Evolutionary conservation across 2,329 filamentous ascomycete species (phyloP), one percentile per base, ranked within the genome.

Genomic region (Phaeoacremonium minimum): DNA sequence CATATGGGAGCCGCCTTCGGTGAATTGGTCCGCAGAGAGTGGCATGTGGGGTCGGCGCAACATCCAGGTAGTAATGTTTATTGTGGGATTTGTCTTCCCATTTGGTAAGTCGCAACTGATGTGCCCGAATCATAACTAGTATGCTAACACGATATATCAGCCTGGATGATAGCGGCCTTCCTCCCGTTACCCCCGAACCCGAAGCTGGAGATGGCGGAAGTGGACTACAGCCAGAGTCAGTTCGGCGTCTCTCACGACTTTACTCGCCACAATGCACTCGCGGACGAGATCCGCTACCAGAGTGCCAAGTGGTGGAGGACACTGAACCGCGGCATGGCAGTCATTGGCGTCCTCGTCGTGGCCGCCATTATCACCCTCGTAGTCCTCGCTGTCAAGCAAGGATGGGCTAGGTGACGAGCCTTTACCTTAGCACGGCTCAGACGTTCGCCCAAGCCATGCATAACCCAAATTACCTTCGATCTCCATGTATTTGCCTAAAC

Each of bases 101-200:
- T 72, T 88, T 42, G 70, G 80, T 84, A 63, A 60, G 77, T 59
- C 52, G 53, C 52, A 47, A 44, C 39, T n/a, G n/a, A n/a, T n/a
- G n/a, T n/a, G n/a, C n/a, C n/a, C n/a, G n/a, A n/a, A n/a, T n/a
- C n/a, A n/a, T n/a, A n/a, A n/a, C n/a, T 30, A 22, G 18, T 14
- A 36, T 30, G 33, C 42, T 52, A 38, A 52, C 32, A 38, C 16
- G 32, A 9, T 15, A 8, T 36, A 42, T 30, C 47, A 83, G 84
- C 83, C 37, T 94, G 87, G 87, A 85, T 91, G 65, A 68, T 88
- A 44, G 88, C 83, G 2, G 77, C 87, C 2, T 71, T 90, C 36
- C 66, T 93, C 11, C 85, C 86, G 2, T 61, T 94, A 6, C 85
- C 85, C 8, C 65, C 66, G 2, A 71, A 73, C 37, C 74, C 80